These are phyloP conservation scores for Eucalyptus marginata DNA, from an alignment of 345 rosid species.

Conservation along the genomic window DNA sequence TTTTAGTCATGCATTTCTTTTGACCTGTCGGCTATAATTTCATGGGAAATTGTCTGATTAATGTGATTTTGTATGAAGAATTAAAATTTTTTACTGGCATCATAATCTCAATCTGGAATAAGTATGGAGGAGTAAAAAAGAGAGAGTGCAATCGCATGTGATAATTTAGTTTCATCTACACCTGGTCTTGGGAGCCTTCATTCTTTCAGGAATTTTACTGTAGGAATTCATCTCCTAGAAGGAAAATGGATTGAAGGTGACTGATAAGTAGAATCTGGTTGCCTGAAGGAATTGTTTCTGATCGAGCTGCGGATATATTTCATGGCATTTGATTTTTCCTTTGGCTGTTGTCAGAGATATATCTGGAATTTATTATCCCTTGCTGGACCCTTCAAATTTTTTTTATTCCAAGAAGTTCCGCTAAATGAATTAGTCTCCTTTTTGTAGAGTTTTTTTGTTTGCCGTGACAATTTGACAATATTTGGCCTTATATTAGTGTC, in stretches of 20 bases:
- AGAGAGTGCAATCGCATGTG: neutral
- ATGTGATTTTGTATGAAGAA: neutral
- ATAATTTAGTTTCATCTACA: neutral
- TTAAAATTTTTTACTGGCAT: neutral
- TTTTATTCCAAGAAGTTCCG: neutral
- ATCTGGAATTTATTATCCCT: neutral
- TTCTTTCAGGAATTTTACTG: neutral
- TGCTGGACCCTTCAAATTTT: neutral
- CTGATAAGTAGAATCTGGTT: neutral
- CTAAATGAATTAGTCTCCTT: neutral
- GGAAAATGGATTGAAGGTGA: neutral
- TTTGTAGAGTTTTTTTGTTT: neutral
- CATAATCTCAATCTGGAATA: neutral
- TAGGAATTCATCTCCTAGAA: neutral
- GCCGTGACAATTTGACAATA: neutral
- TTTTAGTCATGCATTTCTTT: neutral
- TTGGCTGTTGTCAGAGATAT: neutral
- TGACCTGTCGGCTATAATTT: neutral
- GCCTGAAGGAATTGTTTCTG: neutral
- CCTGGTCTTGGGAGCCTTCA: neutral
- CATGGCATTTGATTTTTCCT: neutral
- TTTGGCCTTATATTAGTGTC: neutral
- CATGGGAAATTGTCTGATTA: neutral
- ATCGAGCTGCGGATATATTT: neutral
- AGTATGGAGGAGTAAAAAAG: neutral